These are phyloP conservation scores for Mucor ambiguus DNA, from an alignment of 371 early-diverging fungal species.

Conservation along the genomic window DNA sequence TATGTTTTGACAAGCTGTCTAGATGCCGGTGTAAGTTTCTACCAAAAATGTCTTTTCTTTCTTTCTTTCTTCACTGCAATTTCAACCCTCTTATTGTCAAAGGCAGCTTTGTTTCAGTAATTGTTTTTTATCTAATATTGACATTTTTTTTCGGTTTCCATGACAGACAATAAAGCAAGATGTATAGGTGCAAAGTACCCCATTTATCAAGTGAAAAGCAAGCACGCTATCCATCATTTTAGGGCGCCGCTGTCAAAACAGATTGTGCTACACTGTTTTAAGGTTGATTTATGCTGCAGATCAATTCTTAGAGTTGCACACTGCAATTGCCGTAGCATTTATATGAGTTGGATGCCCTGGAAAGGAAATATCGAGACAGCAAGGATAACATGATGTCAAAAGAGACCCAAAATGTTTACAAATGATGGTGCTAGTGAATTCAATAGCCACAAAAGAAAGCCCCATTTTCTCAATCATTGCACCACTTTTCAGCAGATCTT, in stretches of 20 bases:
- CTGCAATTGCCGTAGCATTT: not conserved
- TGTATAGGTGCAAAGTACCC: not conserved
- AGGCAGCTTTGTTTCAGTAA: not conserved
- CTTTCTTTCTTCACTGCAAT: too few relatives aligned
- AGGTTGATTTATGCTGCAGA: not conserved
- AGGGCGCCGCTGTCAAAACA: not conserved
- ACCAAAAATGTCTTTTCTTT: too few relatives aligned
- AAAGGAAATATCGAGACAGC: not conserved
- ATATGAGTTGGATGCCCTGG: not conserved
- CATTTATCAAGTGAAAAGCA: not conserved
- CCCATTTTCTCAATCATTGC: slow-evolving; percentile 8
- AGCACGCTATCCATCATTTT: not conserved
- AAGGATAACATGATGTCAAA: not conserved
- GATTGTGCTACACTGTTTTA: not conserved
- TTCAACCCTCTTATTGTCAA: too few relatives aligned
- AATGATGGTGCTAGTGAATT: not conserved
- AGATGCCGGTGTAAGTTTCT: too few relatives aligned
- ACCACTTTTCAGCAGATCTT: not conserved
- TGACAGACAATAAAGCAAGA: not conserved
- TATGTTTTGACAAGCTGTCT: too few relatives aligned
- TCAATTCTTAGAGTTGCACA: not conserved
- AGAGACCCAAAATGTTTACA: not conserved
- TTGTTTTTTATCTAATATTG: not conserved
- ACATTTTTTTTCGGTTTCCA: not conserved
- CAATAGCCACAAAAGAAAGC: not conserved